These are phyloP conservation scores for Arthrinium phaeospermum DNA, from an alignment of 2,329 filamentous ascomycete genomes.

Conservation along the genomic window DNA sequence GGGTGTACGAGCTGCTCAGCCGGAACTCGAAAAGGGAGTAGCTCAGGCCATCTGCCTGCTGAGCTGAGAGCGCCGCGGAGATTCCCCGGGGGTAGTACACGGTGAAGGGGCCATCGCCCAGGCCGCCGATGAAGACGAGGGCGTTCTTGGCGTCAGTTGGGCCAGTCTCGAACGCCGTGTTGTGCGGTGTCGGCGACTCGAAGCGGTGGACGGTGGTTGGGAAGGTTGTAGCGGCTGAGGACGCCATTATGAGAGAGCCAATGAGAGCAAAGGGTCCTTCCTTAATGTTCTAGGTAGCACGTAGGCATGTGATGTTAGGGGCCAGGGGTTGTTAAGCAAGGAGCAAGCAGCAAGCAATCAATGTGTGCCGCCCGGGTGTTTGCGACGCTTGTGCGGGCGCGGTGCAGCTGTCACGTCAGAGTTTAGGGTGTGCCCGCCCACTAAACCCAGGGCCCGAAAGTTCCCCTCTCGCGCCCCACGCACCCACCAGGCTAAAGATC, in stretches of 20 bases:
- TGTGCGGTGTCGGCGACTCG: constrained; percentile 40
- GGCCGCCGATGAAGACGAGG: constrained; percentile 72
- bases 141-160: constrained; percentile 56
- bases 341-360: neutral
- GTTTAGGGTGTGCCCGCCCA: neutral
- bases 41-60: constrained; percentile 37
- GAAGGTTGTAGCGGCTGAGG: constrained; percentile 38
- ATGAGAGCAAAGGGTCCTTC: neutral
- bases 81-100: constrained; percentile 61
- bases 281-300: neutral
- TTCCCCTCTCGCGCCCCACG: neutral
- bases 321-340: neutral
- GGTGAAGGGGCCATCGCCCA: constrained; percentile 73
- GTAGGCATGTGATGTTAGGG: no score
- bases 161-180: constrained; percentile 56
- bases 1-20: constrained; percentile 59
- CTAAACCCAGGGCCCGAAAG: neutral
- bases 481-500: neutral
- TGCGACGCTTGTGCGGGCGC: neutral
- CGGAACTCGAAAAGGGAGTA: constrained; percentile 64
- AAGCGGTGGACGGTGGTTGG: constrained; percentile 54
- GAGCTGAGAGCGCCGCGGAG: constrained; percentile 48
- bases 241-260: neutral
- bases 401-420: neutral
- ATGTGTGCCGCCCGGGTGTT: neutral